Conservation (phyloP, 495 filamentous ascomycete genomes). For the Aspergillus conjunctus region DNA sequence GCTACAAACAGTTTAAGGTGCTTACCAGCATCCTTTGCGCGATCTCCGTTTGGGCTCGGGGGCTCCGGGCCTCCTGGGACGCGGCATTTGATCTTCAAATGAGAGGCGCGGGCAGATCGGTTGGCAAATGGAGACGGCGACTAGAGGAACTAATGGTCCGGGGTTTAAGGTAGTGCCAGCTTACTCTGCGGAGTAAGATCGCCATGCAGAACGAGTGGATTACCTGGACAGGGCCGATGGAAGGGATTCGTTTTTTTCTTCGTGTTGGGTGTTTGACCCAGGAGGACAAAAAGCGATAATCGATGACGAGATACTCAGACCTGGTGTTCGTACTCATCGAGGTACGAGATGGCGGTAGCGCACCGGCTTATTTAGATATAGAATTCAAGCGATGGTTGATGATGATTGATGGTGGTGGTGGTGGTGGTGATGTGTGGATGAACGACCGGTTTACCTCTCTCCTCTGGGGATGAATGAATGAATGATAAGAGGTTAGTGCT, state of each 20-base stretch:
- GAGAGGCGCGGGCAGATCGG: conserved; percentile 19
- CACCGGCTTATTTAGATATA: background rate
- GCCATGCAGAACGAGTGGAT: conserved; percentile 30
- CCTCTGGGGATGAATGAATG: background rate
- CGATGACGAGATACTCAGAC: conserved; percentile 42
- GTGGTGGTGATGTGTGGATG: background rate
- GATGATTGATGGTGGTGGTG: conserved; percentile 1
- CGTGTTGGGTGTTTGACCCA: conserved; percentile 41
- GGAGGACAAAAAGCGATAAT: conserved; percentile 48
- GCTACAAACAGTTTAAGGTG: conserved; percentile 19
- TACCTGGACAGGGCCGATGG: conserved; percentile 24
- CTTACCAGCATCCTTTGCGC: conserved; percentile 85
- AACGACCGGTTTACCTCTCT: background rate
- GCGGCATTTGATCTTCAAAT: conserved; percentile 58
- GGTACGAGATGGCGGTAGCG: conserved; percentile 37
- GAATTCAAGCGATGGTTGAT: background rate
- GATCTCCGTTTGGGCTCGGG: conserved; percentile 72
- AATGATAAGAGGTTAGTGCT: conserved; percentile 1
- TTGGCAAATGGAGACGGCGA: conserved; percentile 22
- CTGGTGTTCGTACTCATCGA: conserved; percentile 48
- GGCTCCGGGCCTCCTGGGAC: conserved; percentile 65
- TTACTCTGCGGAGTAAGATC: conserved; percentile 30
- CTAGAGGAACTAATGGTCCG: conserved; percentile 24
- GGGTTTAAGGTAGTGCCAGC: conserved; percentile 27
- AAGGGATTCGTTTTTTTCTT: conserved; percentile 33